These are phyloP conservation scores for Scytalidium lignicola DNA, from an alignment of 2,329 filamentous ascomycete genomes.

Conservation along the genomic window DNA sequence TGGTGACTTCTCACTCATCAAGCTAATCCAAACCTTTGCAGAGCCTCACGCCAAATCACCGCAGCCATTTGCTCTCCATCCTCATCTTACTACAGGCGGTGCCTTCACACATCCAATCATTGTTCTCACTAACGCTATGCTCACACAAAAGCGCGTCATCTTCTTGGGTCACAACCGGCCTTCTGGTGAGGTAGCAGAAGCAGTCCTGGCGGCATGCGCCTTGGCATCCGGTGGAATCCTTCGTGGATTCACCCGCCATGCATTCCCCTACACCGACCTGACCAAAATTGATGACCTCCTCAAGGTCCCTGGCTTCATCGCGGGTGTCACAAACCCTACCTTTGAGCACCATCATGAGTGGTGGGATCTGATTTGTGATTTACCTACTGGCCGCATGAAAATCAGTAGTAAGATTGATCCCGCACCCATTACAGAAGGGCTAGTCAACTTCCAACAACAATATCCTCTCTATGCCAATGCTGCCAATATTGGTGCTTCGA, in stretches of 20 bases:
- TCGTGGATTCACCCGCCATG: conserved; percentile 89
- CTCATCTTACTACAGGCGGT: conserved; percentile 90
- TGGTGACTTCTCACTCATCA: conserved; percentile 95
- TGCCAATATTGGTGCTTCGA: conserved; percentile 32
- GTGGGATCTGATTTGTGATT: conserved; percentile 96
- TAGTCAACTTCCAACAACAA: conserved; percentile 82
- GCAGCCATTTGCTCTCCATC: conserved; percentile 79
- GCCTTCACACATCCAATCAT: conserved; percentile 89
- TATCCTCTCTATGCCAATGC: conserved; percentile 52
- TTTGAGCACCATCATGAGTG: conserved; percentile 94
- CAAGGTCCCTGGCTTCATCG: conserved; percentile 95
- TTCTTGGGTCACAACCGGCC: conserved; percentile 94
- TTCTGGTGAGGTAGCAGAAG: conserved; percentile 92
- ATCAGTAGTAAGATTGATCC: conserved; percentile 85
- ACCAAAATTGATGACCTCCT: conserved; percentile 96
- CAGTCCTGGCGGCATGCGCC: conserved; percentile 94
- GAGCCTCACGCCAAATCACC: conserved; percentile 75
- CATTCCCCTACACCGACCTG: conserved; percentile 95
- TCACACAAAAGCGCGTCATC: conserved; percentile 94
- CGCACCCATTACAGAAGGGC: conserved; percentile 76
- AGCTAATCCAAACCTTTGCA: conserved; percentile 92
- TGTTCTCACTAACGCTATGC: conserved; percentile 85
- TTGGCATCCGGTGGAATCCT: conserved; percentile 89
- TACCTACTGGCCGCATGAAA: conserved; percentile 87
- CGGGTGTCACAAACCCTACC: conserved; percentile 93